These are phyloP conservation scores for Trametes sanguinea DNA, from an alignment of 768 basidiomycete species.

Conservation along the genomic window DNA sequence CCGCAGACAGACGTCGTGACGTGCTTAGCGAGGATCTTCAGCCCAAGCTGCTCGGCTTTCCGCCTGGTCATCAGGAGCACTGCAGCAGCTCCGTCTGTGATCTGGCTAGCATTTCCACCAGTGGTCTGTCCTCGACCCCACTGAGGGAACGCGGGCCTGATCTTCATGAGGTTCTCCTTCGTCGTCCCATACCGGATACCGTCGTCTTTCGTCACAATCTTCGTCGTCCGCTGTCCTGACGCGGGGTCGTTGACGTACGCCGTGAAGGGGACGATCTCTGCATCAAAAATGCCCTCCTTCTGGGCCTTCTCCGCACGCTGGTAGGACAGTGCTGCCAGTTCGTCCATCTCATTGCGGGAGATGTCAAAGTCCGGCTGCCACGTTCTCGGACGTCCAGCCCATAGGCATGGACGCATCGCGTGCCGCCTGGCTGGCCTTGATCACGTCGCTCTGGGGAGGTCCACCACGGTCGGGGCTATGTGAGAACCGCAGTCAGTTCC, in stretches of 20 bases:
- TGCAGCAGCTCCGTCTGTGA: slow-evolving; percentile 84
- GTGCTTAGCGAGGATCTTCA: slow-evolving; percentile 77
- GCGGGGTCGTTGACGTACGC: slow-evolving; percentile 59
- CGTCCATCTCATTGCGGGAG: slow-evolving; percentile 75
- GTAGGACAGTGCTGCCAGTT: slow-evolving; percentile 72
- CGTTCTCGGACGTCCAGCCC: slow-evolving; percentile 92
- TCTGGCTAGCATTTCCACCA: slow-evolving; percentile 84
- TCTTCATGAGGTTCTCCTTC: slow-evolving; percentile 59
- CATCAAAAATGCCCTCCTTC: slow-evolving; percentile 59
- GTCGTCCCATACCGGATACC: slow-evolving; percentile 79
- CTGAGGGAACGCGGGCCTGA: slow-evolving; percentile 78
- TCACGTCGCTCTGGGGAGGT: slow-evolving; percentile 59
- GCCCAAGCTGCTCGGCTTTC: slow-evolving; percentile 74
- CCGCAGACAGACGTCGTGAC: slow-evolving; percentile 73
- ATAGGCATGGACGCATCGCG: slow-evolving; percentile 69
- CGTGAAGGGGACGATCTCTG: slow-evolving; percentile 78
- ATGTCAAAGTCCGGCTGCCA: slow-evolving; percentile 75
- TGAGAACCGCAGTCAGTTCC: slow-evolving; percentile 26
- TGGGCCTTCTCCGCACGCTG: slow-evolving; percentile 78
- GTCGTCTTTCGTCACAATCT: slow-evolving; percentile 71
- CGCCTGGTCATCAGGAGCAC: slow-evolving; percentile 77
- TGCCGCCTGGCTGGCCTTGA: slow-evolving; percentile 56
- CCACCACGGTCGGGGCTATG: slow-evolving; percentile 65
- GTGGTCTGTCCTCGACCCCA: slow-evolving; percentile 77
- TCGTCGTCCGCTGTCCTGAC: slow-evolving; percentile 52